Conservation (phyloP, 2,329 filamentous ascomycete species). For the Ophiostoma ulmi region DNA sequence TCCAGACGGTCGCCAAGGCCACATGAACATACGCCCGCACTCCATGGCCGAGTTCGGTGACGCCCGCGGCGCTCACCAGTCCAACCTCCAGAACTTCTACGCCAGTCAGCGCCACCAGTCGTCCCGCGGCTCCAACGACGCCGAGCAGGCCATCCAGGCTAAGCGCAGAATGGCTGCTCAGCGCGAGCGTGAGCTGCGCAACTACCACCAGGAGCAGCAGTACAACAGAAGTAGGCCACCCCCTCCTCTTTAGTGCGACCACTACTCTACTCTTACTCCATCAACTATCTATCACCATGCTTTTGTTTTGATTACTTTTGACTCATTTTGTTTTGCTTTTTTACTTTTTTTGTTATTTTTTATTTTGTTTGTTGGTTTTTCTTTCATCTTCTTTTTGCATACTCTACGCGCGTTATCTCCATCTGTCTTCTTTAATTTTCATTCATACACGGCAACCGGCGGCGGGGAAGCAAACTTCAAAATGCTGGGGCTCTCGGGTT, state of each 20-base stretch:
- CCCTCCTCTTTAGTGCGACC: conserved; percentile 41
- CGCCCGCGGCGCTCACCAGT: conserved; percentile 62
- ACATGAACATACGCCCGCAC: conserved; percentile 66
- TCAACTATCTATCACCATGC: neutral
- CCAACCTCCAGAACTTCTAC: conserved; percentile 90
- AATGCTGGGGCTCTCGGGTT: conserved; percentile 17
- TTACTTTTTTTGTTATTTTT: conserved; percentile 7
- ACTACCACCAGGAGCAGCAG: conserved; percentile 99
- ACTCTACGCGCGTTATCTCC: conserved; percentile 9
- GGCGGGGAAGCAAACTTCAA: conserved; percentile 19
- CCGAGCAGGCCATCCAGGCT: conserved; percentile 97
- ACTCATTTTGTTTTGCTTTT: conserved; percentile 12
- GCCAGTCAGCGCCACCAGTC: conserved; percentile 86
- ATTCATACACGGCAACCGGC: conserved; percentile 18
- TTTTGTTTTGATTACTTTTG: neutral
- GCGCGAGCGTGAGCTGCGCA: conserved; percentile 96
- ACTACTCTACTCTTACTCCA: no score
- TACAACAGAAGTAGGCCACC: conserved; percentile 97
- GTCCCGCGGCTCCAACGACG: conserved; percentile 77
- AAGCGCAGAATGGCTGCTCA: conserved; percentile 99
- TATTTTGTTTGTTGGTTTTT: conserved; percentile 18
- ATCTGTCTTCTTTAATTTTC: conserved; percentile 20
- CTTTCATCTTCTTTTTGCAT: conserved; percentile 5
- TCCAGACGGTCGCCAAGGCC: conserved; percentile 62
- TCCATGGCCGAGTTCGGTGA: conserved; percentile 79